Percentiles rank a stretch among this genome's conserved stretches.
These are phyloP conservation scores for Heterobasidion annosum DNA, from an alignment of 1,284 basidiomycete genomes.

Conservation along the genomic window DNA sequence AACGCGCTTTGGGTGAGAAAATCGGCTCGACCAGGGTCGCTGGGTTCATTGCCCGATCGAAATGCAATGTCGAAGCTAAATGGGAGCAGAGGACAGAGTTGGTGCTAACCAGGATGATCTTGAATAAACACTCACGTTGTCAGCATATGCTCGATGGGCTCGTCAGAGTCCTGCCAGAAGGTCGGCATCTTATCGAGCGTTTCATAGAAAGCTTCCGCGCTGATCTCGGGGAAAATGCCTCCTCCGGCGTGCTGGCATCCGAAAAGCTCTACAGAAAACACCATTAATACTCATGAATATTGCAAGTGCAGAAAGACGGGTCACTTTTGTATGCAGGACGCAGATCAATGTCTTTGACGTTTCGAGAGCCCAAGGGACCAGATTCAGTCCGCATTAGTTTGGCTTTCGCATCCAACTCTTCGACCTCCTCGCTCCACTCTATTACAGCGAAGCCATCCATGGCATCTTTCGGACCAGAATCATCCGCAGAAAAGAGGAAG, in stretches of 20 bases:
- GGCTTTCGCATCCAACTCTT: constrained; percentile 21
- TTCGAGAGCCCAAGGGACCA: constrained; percentile 35
- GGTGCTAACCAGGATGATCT: not conserved
- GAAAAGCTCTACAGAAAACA: constrained; percentile 13
- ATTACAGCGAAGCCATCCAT: constrained; percentile 8
- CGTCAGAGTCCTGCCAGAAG: constrained; percentile 44
- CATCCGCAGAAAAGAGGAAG: constrained; percentile 17
- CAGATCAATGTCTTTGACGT: constrained; percentile 38
- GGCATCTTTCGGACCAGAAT: not conserved
- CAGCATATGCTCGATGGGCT: constrained; percentile 38
- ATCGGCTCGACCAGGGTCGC: constrained; percentile 34
- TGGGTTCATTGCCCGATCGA: constrained; percentile 38
- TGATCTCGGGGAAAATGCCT: constrained; percentile 15
- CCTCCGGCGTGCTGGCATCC: constrained; percentile 25
- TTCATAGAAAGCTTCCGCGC: constrained; percentile 33
- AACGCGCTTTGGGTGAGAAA: constrained; percentile 45
- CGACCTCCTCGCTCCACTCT: constrained; percentile 34
- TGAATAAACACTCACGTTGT: constrained; percentile 35
- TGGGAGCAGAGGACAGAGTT: not conserved
- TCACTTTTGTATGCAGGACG: constrained; percentile 42
- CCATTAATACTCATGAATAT: too few relatives aligned
- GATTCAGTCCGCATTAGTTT: constrained; percentile 19
- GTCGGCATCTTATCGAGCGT: constrained; percentile 41
- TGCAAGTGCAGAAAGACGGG: constrained; percentile 9
- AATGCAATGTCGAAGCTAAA: constrained; percentile 55